Base-by-base conservation (phyloP, 495 filamentous ascomycete genomes). In the Parmelia sp. region DNA sequence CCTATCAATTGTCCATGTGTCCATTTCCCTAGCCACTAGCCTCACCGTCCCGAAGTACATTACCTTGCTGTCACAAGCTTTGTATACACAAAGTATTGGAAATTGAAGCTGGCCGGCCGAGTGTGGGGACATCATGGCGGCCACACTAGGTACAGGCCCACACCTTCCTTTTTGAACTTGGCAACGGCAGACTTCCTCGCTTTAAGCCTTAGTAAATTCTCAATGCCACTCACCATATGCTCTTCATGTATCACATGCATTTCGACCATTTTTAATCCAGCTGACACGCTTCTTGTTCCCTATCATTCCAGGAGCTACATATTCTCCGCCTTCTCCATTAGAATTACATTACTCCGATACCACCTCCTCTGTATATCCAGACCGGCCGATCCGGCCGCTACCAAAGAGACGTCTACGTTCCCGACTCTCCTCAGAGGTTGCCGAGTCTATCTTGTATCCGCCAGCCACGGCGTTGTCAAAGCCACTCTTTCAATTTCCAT, bases 321-420 rank as follows among this genome's bases (percentile, higher is more conserved):
- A 71, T 60, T 68, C 70, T 19, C 63, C 70, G 14, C 65, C 65
- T 35, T 66, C 68, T 36, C 65, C 65, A n/a, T 35, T 64, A 47
- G 70, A 45, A 19, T n/a, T 68, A 25, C 66, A 68, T 15, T 64
- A 87, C 74, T 81, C 88, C 69, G 90, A 94, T 74, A 86, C 88
- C 57, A 79, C 81, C 60, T 92, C 91, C 58, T 80, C 86, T 39
- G 74, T 89, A 68, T 94, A 90, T 71, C 90, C 90, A 66, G 89
- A 95, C 70, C 86, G 95, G 69, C 88, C 92, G 63, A 97, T 99
- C 71, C 90, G 92, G 47, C 95, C 95, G 57, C 81, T 99, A 61
- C 95, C 95, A 39, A 94, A 89, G 76, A 86, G 90, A 65, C 86
- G 88, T 62, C 80, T 97, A 25, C 88, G 91, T 57, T 91, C 92